Evolutionary conservation across 1,139 yeast genomes (phyloP).

Genomic region (Protomyces arabidopsidicola): DNA sequence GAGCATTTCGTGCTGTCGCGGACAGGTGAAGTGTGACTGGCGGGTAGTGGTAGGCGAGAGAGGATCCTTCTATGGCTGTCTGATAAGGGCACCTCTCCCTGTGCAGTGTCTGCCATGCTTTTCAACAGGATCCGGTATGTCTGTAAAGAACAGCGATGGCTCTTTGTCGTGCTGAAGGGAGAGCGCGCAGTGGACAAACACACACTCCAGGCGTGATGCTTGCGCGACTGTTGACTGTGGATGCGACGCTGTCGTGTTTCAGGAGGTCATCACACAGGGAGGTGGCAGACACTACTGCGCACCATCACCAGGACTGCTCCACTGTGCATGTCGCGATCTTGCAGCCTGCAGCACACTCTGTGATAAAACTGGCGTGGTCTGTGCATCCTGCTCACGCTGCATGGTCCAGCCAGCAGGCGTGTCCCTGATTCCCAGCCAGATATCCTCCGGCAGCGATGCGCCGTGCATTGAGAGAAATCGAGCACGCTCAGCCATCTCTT

Average conservation of each 20-base stretch:
- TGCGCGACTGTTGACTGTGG: too few relatives aligned
- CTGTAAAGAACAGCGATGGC: too few relatives aligned
- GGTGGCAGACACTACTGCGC: too few relatives aligned
- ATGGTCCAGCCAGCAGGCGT: background rate
- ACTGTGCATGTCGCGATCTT: background rate
- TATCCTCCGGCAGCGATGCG: slow-evolving; percentile 15
- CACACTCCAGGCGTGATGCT: too few relatives aligned
- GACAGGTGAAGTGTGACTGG: background rate
- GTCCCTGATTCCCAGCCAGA: slow-evolving; percentile 16
- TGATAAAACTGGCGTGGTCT: background rate
- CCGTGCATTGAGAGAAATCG: slow-evolving; percentile 5
- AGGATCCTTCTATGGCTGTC: background rate
- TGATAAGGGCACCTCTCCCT: too few relatives aligned
- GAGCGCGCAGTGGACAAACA: too few relatives aligned
- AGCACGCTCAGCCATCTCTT: slow-evolving; percentile 2
- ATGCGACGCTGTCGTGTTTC: too few relatives aligned
- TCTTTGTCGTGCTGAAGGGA: too few relatives aligned
- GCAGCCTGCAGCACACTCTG: background rate
- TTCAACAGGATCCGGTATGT: too few relatives aligned
- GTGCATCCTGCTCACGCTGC: background rate
- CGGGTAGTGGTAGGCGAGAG: background rate
- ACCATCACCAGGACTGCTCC: background rate
- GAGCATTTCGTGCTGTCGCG: background rate
- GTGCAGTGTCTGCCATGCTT: too few relatives aligned
- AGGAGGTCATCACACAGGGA: too few relatives aligned